Base-by-base conservation (phyloP, 164 flowering plant species). In the Piper betle region DNA sequence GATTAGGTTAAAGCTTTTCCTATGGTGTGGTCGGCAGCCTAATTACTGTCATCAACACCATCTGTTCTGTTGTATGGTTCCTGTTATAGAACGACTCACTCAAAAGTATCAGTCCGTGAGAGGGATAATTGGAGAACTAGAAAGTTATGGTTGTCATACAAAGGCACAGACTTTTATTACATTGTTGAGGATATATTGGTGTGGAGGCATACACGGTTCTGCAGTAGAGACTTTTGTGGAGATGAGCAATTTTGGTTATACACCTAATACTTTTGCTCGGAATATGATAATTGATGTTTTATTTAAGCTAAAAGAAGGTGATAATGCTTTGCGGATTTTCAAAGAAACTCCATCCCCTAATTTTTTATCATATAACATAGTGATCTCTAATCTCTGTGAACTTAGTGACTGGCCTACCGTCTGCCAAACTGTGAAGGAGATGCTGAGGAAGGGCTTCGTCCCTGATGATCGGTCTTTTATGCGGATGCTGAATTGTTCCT, bases 11-110 rank as follows among this genome's bases (percentile, higher is more conserved):
- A 79, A 71, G 57, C 81, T 78, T 61, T 86, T 86, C 74, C 58
- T 86, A 20, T 84, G 85, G 85, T 82, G 83, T 69, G 82, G 78
- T 19, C 71, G 74, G 41, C 85, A 81, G 43, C 81, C 74, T 6
- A 61, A 71, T 73, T 84, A 73, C 75, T n/a, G 71, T 64, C 84
- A 82, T 56, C 67, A 77, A 19, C 59, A 58, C 8, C 67, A 17
- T 10, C 59, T 80, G 16, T n/a, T n/a, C n/a, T 71, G 80, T 57
- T 67, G 71, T 19, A 81, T 81, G 80, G 77, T 76, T 62, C 48
- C 53, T 62, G 73, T 82, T 11, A 65, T 80, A 3, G 11, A 52
- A n/a, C 73, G 82, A 6, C 70, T 84, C 15, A 70, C 72, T 12
- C 53, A 58, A 2, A 63, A 55, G 40, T 68, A 68, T 18, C 39